Conservation (phyloP, 805 yeast species). For the Kodamaea nitidulidarum region DNA sequence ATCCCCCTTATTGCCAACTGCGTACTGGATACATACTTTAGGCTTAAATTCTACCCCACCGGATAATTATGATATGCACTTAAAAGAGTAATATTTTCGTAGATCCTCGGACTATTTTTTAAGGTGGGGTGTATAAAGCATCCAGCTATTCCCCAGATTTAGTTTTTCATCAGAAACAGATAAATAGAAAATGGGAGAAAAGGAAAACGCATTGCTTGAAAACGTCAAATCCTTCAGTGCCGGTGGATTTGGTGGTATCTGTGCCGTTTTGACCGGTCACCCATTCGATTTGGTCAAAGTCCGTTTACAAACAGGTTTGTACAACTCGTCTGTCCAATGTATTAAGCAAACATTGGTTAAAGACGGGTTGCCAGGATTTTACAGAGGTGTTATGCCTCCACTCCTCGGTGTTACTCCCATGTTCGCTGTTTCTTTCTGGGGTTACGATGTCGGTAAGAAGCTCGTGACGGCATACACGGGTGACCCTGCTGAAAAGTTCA, state of each 20-base stretch:
- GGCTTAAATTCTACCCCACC: too few species aligned
- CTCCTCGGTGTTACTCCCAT: conserved; percentile 96
- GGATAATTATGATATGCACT: too few species aligned
- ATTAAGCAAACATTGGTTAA: conserved; percentile 62
- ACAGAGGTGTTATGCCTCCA: conserved; percentile 93
- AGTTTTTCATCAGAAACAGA: not conserved
- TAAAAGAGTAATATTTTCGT: not conserved
- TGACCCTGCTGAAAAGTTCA: conserved; percentile 39
- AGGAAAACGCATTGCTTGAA: conserved; percentile 52
- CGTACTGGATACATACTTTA: too few species aligned
- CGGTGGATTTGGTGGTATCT: conserved; percentile 96
- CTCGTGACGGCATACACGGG: conserved; percentile 50
- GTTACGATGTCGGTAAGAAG: conserved; percentile 88
- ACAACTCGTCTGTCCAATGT: conserved; percentile 61
- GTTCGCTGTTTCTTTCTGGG: conserved; percentile 98
- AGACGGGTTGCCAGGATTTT: conserved; percentile 77
- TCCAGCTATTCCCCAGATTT: conserved; percentile 6
- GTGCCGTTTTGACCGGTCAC: conserved; percentile 90
- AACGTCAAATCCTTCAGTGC: conserved; percentile 84
- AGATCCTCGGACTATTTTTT: conserved; percentile 1
- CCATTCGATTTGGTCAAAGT: conserved; percentile 95
- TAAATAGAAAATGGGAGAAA: conserved; percentile 37
- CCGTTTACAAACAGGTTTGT: conserved; percentile 80
- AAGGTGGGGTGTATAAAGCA: conserved; percentile 1
- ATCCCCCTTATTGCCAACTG: too few species aligned